Conservation (phyloP, 108 stramenopile genomes). For the Fragilaria radians region DNA sequence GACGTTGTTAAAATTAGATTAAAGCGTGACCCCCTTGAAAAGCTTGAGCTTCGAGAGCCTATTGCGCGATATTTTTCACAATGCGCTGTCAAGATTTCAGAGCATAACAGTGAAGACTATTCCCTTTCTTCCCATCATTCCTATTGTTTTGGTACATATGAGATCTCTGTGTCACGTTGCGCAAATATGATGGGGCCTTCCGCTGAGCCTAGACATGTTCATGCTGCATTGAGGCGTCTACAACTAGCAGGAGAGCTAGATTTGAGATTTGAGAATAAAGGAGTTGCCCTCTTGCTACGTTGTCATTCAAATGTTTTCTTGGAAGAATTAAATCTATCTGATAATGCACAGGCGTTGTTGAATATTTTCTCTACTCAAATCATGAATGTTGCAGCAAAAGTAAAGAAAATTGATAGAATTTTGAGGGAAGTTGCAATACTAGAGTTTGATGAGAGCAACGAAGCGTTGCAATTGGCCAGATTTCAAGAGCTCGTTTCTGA, state of each 20-base stretch:
- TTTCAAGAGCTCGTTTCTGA: background rate
- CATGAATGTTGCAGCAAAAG: slow-evolving; percentile 43
- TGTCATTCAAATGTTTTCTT: slow-evolving; percentile 34
- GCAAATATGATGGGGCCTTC: slow-evolving; percentile 55
- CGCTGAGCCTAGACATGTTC: slow-evolving; percentile 79
- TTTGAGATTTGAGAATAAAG: slow-evolving; percentile 46
- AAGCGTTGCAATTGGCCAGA: slow-evolving; percentile 5
- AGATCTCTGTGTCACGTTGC: slow-evolving; percentile 63
- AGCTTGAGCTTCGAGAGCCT: slow-evolving; percentile 48
- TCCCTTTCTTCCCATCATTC: slow-evolving; percentile 35
- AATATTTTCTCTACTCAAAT: slow-evolving; percentile 42
- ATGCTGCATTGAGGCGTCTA: slow-evolving; percentile 73
- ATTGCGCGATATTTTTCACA: slow-evolving; percentile 45
- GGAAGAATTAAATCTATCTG: slow-evolving; percentile 21
- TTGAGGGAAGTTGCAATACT: slow-evolving; percentile 36
- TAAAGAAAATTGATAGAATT: slow-evolving; percentile 58
- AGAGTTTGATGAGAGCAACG: slow-evolving; percentile 4
- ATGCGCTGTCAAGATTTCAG: slow-evolving; percentile 25
- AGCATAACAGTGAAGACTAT: slow-evolving; percentile 9
- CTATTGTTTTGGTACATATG: slow-evolving; percentile 14
- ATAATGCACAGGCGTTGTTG: slow-evolving; percentile 13
- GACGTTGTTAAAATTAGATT: slow-evolving; percentile 60
- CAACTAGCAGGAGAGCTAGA: slow-evolving; percentile 66
- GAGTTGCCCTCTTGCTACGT: slow-evolving; percentile 48
- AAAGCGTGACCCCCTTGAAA: slow-evolving; percentile 55